Percentiles rank a stretch among this genome's conserved stretches.
Conservation (phyloP, 148 eudicot genomes). For the Vaccinium darrowii region DNA sequence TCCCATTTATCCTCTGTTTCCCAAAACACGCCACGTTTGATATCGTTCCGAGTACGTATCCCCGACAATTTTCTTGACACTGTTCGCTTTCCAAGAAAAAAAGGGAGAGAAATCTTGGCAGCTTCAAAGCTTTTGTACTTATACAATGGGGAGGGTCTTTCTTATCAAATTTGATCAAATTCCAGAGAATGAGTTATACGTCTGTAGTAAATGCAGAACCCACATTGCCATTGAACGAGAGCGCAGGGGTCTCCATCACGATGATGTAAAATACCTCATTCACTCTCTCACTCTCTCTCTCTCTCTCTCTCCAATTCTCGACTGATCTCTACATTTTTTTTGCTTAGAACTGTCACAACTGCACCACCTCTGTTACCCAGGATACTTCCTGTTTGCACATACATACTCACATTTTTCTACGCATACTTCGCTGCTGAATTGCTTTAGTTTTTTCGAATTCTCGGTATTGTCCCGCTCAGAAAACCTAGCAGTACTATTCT, state of each 20-base stretch:
- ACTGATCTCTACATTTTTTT: too few species aligned
- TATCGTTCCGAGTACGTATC: too few species aligned
- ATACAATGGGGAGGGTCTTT: slow-evolving; percentile 4
- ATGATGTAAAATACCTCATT: background rate
- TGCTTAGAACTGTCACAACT: too few species aligned
- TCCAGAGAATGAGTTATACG: background rate
- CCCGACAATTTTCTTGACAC: background rate
- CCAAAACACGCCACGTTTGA: background rate
- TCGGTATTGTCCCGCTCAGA: too few species aligned
- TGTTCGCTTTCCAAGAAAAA: background rate
- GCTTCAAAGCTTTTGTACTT: background rate
- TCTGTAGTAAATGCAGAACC: slow-evolving; percentile 1
- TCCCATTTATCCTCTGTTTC: background rate
- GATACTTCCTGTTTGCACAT: too few species aligned
- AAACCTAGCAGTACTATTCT: too few species aligned
- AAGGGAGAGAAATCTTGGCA: background rate
- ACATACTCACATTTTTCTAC: too few species aligned
- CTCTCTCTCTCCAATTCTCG: too few species aligned
- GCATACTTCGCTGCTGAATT: too few species aligned
- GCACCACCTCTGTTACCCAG: too few species aligned
- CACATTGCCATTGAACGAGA: background rate
- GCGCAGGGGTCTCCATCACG: background rate
- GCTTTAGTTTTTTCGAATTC: too few species aligned
- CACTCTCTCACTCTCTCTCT: background rate
- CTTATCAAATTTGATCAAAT: slow-evolving; percentile 1